phyloP scores from a whole-genome alignment of 176 grass and related monocot species.

The Phoenix dactylifera region DNA sequence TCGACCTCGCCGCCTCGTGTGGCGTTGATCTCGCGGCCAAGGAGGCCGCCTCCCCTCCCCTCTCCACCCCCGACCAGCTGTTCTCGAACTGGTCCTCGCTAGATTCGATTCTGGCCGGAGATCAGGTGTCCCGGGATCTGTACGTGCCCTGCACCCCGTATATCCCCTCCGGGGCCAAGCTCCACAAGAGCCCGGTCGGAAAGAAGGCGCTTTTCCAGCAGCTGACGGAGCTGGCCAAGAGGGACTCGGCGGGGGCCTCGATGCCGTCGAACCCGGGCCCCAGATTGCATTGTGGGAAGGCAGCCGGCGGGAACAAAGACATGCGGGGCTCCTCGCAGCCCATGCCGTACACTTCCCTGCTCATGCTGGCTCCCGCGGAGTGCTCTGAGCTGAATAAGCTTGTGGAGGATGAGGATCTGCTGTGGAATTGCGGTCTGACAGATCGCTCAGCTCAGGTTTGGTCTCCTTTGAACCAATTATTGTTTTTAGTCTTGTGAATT shows the following conservation, averaged over 20 bases:
- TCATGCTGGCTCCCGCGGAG: constrained; percentile 33
- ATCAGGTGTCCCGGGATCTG: constrained; percentile 39
- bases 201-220: constrained; percentile 41
- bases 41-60: constrained; percentile 8
- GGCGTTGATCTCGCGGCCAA: constrained; percentile 39
- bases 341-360: constrained; percentile 49
- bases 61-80: constrained; percentile 26
- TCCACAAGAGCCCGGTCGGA: constrained; percentile 6
- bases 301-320: constrained; percentile 10
- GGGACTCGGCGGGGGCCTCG: constrained; percentile 11
- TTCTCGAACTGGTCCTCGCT: not conserved
- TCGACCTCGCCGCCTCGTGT: constrained; percentile 53
- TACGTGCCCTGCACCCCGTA: constrained; percentile 55
- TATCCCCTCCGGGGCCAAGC: constrained; percentile 3
- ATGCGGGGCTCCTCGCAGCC: not conserved
- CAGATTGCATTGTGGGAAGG: constrained; percentile 29
- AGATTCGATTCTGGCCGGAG: constrained; percentile 32
- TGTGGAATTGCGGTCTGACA: constrained; percentile 41
- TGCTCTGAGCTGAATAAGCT: constrained; percentile 16
- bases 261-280: constrained; percentile 40
- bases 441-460: constrained; percentile 46
- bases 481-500: no score
- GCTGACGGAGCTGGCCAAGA: constrained; percentile 50
- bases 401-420: constrained; percentile 31
- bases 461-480: not conserved